Percentiles rank a stretch among this genome's conserved stretches.
Conservation (phyloP, 768 basidiomycete species). For the Auricularia sp. region DNA sequence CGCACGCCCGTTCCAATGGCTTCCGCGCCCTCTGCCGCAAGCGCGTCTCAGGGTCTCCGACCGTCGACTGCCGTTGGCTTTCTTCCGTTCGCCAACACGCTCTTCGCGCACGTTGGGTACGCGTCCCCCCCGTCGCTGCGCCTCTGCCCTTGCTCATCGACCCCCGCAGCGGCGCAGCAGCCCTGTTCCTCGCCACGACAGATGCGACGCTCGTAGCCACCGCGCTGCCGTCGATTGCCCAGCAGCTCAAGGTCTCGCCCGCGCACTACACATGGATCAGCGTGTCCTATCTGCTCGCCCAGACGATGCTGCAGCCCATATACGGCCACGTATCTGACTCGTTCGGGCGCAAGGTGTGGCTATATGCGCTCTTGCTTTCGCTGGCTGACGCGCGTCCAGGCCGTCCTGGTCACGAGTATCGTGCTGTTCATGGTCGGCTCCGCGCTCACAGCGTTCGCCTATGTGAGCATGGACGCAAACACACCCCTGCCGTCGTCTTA, state of each 20-base stretch:
- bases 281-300: conserved; percentile 75
- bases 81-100: conserved; percentile 20
- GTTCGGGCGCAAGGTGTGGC: conserved; percentile 59
- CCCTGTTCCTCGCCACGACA: conserved; percentile 78
- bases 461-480: conserved; percentile 30
- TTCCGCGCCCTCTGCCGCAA: neutral
- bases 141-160: neutral
- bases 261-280: conserved; percentile 80
- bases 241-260: conserved; percentile 54
- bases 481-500: neutral
- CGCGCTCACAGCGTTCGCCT: conserved; percentile 64
- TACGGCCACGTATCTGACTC: conserved; percentile 76
- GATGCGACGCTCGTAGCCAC: conserved; percentile 81
- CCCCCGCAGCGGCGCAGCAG: conserved; percentile 53
- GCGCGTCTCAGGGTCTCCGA: neutral
- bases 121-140: conserved; percentile 8
- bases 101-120: conserved; percentile 63
- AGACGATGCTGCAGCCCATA: conserved; percentile 75
- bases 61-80: neutral
- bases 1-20: neutral
- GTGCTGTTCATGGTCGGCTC: conserved; percentile 67
- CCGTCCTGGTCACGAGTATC: conserved; percentile 63
- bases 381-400: conserved; percentile 27
- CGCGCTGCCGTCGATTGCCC: conserved; percentile 68
- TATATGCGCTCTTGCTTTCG: neutral